These are phyloP conservation scores for Atalantia buxifolia DNA, from an alignment of 345 rosid species.

Conservation along the genomic window DNA sequence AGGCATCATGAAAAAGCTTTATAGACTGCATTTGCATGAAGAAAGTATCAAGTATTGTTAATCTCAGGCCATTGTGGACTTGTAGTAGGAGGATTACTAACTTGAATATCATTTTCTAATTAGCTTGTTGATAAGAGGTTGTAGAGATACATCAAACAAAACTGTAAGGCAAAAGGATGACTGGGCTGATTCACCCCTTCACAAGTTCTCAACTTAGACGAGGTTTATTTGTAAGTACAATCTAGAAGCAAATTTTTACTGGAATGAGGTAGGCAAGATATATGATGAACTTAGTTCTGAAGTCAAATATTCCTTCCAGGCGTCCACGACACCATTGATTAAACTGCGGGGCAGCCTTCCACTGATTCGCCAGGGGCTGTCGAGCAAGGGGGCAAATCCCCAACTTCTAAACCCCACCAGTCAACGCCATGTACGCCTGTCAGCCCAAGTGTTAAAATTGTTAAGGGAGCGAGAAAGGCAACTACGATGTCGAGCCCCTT, in stretches of 20 bases:
- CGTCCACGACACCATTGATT: neutral
- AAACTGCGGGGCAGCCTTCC: neutral
- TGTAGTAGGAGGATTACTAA: neutral
- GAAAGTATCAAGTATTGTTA: neutral
- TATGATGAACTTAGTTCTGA: too few relatives aligned
- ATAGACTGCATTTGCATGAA: neutral
- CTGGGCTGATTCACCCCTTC: too few relatives aligned
- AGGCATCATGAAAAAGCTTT: neutral
- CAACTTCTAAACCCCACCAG: conserved; percentile 1
- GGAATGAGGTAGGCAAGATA: too few relatives aligned
- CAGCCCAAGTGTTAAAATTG: neutral
- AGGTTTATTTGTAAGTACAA: too few relatives aligned
- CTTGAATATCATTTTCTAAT: neutral
- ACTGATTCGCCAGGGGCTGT: neutral
- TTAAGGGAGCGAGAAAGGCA: conserved; percentile 1
- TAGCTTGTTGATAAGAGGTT: neutral
- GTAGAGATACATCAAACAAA: too few relatives aligned
- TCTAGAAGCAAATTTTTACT: too few relatives aligned
- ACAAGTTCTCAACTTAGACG: too few relatives aligned
- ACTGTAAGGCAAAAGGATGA: too few relatives aligned
- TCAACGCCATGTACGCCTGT: neutral
- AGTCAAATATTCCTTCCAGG: neutral
- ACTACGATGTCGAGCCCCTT: neutral
- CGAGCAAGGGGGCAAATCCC: neutral
- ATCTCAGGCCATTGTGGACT: neutral